Evolutionary conservation across 805 yeast species (phyloP).

Genomic region (Ogataea ramenticola): DNA sequence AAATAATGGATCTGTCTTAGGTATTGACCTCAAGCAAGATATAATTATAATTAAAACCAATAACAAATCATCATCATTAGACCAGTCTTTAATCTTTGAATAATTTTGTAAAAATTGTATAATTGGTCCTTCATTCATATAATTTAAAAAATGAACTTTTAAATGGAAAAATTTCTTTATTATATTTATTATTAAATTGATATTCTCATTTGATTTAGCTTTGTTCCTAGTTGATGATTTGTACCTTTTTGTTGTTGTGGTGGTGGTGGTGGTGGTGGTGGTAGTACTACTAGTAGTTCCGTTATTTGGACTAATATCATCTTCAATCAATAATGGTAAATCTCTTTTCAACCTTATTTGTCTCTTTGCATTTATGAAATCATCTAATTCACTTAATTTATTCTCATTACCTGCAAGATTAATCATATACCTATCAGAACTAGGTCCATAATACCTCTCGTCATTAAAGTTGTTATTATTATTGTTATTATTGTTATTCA

Average conservation of each 20-base stretch:
- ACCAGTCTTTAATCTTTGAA: constrained; percentile 31
- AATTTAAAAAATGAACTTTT: constrained; percentile 32
- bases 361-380: constrained; percentile 21
- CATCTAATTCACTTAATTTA: constrained; percentile 17
- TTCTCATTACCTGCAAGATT: constrained; percentile 19
- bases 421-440: constrained; percentile 38
- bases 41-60: constrained; percentile 37
- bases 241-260: not conserved
- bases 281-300: no score
- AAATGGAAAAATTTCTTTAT: constrained; percentile 36
- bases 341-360: constrained; percentile 23
- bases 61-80: constrained; percentile 41
- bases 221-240: constrained; percentile 2
- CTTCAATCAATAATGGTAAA: constrained; percentile 14
- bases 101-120: constrained; percentile 32
- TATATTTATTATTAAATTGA: constrained; percentile 25
- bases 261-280: not conserved
- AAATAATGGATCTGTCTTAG: constrained; percentile 19
- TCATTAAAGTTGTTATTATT: constrained; percentile 14
- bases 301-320: not conserved
- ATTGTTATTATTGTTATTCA: no score
- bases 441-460: constrained; percentile 44
- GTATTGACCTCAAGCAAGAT: constrained; percentile 29
- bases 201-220: constrained; percentile 23
- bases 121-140: constrained; percentile 27